These are phyloP conservation scores for Carex arenaria DNA, from an alignment of 202 grass and related monocot species.

Conservation along the genomic window DNA sequence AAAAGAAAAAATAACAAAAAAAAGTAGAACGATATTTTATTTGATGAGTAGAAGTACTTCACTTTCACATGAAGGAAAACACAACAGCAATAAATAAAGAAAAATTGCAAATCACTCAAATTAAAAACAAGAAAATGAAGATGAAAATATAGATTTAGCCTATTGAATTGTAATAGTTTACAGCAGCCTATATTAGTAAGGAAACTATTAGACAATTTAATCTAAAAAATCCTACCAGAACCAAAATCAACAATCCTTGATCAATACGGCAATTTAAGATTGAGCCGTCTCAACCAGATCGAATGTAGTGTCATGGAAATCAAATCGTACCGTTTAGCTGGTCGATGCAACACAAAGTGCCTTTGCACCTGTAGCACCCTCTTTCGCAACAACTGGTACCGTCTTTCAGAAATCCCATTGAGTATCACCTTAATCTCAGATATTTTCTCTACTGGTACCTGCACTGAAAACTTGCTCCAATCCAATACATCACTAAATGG, in stretches of 20 bases:
- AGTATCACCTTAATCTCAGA: conserved; percentile 67
- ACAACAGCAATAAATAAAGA: too few relatives aligned
- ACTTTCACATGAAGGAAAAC: too few relatives aligned
- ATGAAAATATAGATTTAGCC: too few relatives aligned
- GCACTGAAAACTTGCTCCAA: conserved; percentile 81
- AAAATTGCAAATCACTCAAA: too few relatives aligned
- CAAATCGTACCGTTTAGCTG: conserved; percentile 58
- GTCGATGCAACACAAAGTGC: conserved; percentile 66
- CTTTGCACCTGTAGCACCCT: conserved; percentile 58
- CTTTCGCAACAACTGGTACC: conserved; percentile 51
- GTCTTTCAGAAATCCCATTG: conserved; percentile 41
- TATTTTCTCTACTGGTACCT: conserved; percentile 55
- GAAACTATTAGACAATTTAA: neutral
- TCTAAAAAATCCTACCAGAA: neutral
- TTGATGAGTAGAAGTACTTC: too few relatives aligned
- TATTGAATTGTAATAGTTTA: too few relatives aligned
- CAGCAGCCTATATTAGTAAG: too few relatives aligned
- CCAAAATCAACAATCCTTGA: neutral
- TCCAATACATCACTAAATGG: conserved; percentile 84
- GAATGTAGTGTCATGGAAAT: conserved; percentile 86
- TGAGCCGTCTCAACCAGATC: conserved; percentile 81
- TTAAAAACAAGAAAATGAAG: too few relatives aligned
- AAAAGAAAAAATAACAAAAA: too few relatives aligned
- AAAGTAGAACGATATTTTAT: too few relatives aligned
- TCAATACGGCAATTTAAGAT: conserved; percentile 68